phyloP scores from a whole-genome alignment of 2,329 filamentous ascomycete genomes.

The Phyllosticta capitalensis region DNA sequence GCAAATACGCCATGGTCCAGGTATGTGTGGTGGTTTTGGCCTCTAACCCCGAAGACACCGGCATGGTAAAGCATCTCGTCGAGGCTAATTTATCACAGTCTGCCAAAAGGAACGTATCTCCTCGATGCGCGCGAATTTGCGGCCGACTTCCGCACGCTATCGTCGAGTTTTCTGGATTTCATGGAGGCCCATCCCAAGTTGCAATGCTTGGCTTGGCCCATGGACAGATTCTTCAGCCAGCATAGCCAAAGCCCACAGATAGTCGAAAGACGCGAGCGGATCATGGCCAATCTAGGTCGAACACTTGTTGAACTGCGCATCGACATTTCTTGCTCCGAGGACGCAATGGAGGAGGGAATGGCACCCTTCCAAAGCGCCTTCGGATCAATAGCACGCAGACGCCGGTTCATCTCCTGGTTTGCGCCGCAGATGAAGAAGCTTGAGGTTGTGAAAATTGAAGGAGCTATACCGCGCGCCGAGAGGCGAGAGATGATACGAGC shows the following conservation, averaged over 20 bases:
- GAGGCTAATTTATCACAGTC: constrained; percentile 10
- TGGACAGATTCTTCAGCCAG: constrained; percentile 35
- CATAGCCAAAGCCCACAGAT: constrained; percentile 14
- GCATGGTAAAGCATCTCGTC: constrained; percentile 13
- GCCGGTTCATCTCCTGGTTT: constrained; percentile 35
- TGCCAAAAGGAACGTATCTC: constrained; percentile 7
- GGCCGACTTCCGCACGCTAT: background rate
- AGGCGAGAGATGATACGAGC: constrained; percentile 37
- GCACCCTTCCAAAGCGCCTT: constrained; percentile 15
- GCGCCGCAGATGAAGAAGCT: constrained; percentile 33
- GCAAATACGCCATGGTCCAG: constrained; percentile 21
- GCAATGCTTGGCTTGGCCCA: constrained; percentile 37
- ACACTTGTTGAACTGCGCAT: constrained; percentile 34
- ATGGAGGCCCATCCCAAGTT: constrained; percentile 36
- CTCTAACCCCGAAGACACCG: background rate
- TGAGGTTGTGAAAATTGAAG: constrained; percentile 37
- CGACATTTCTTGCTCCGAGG: constrained; percentile 23
- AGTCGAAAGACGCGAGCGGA: constrained; percentile 14
- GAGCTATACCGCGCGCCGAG: constrained; percentile 38
- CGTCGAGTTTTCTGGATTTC: constrained; percentile 28
- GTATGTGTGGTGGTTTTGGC: constrained; percentile 18
- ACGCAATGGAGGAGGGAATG: constrained; percentile 19
- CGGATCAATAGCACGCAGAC: constrained; percentile 18
- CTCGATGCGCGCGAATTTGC: background rate
- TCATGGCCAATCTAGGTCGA: constrained; percentile 32